phyloP scores from a whole-genome alignment of 2,329 filamentous ascomycete species.

The Beauveria varroae region DNA sequence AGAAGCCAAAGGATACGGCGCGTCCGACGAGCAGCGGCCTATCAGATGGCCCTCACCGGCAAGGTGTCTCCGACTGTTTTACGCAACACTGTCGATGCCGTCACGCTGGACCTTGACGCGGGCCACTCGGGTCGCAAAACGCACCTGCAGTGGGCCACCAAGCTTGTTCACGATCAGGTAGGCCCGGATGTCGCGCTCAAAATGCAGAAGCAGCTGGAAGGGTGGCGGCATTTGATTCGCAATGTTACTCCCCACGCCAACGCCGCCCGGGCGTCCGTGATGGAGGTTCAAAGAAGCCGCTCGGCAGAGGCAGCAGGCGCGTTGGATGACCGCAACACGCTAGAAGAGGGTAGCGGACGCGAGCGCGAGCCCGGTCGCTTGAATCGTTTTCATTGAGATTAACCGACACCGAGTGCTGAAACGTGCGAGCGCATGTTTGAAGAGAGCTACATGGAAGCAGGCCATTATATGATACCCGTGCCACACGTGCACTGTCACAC shows the following conservation, averaged over 20 bases:
- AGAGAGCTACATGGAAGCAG: neutral
- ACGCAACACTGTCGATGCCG: slow-evolving; percentile 18
- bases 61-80: slow-evolving; percentile 21
- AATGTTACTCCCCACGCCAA: neutral
- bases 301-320: no score
- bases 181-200: slow-evolving; percentile 16
- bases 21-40: slow-evolving; percentile 20
- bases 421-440: no score
- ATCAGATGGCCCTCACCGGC: slow-evolving; percentile 18
- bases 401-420: no score
- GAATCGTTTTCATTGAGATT: slow-evolving; percentile 1
- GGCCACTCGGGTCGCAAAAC: slow-evolving; percentile 25
- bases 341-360: neutral
- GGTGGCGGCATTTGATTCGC: slow-evolving; percentile 20
- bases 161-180: slow-evolving; percentile 18
- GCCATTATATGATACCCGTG: neutral
- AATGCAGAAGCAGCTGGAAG: slow-evolving; percentile 13
- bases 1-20: slow-evolving; percentile 24
- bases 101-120: slow-evolving; percentile 26
- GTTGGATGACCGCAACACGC: neutral
- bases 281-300: neutral
- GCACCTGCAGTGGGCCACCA: slow-evolving; percentile 24
- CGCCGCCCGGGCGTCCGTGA: neutral
- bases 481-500: neutral
- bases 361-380: neutral